These are phyloP conservation scores for Tricholoma matsutake DNA, from an alignment of 768 basidiomycete species.

Conservation along the genomic window DNA sequence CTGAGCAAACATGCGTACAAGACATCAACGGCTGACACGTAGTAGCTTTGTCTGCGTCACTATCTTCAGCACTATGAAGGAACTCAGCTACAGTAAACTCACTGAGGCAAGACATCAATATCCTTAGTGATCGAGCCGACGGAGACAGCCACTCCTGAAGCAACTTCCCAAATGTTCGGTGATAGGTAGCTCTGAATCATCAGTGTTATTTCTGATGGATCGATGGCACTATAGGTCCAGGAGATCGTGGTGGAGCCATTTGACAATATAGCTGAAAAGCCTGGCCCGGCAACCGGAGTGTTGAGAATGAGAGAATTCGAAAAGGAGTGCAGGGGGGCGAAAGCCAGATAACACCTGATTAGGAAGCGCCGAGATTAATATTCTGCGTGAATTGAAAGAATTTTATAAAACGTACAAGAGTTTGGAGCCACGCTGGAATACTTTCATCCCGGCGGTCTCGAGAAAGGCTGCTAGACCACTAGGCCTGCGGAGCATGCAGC, in stretches of 20 bases:
- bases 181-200: constrained; percentile 8
- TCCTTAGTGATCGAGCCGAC: neutral
- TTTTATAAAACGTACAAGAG: too few species aligned
- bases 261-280: constrained; percentile 3
- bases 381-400: too few species aligned
- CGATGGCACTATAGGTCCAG: constrained; percentile 5
- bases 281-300: neutral
- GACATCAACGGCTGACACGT: constrained; percentile 2
- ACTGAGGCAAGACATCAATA: neutral
- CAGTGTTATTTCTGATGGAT: constrained; percentile 5
- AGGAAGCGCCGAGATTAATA: too few species aligned
- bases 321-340: neutral
- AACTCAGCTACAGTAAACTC: neutral
- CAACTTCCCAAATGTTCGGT: constrained; percentile 7
- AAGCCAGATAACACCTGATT: neutral
- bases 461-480: too few species aligned
- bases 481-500: too few species aligned
- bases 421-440: too few species aligned
- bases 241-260: constrained; percentile 8
- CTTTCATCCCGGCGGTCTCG: too few species aligned
- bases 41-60: neutral
- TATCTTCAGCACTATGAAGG: neutral
- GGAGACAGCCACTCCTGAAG: constrained; percentile 2
- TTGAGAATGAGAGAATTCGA: constrained; percentile 8
- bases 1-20: neutral